phyloP scores from a whole-genome alignment of 2,329 filamentous ascomycete genomes.

The Trichoderma simmonsii region DNA sequence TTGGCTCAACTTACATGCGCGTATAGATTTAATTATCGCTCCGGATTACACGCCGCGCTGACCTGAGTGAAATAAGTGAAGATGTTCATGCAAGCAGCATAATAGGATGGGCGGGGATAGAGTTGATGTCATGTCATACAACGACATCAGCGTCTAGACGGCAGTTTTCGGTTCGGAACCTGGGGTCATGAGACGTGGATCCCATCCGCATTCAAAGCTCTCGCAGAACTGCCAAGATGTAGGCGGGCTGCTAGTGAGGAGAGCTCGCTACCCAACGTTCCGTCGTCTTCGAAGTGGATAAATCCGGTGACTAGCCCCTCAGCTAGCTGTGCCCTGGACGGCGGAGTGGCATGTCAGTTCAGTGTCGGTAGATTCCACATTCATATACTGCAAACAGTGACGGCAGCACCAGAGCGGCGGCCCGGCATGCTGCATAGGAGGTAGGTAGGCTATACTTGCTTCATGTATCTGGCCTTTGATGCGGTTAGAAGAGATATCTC shows the following conservation, averaged over 20 bases:
- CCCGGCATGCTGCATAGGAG: not conserved
- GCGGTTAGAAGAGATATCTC: not conserved
- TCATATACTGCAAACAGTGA: not conserved
- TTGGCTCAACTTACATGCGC: constrained; percentile 2
- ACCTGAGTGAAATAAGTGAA: not conserved
- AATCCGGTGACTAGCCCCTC: not conserved
- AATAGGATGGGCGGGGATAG: not conserved
- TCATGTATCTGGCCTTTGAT: not conserved
- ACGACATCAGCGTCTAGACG: not conserved
- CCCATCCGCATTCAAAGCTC: not conserved
- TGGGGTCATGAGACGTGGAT: constrained; percentile 12
- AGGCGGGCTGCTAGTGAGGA: not conserved
- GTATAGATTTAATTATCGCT: not conserved
- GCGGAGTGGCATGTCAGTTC: not conserved
- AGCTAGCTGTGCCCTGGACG: not conserved
- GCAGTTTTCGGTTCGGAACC: constrained; percentile 4
- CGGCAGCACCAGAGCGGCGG: not conserved
- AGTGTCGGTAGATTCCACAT: not conserved
- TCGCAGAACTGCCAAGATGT: constrained; percentile 2
- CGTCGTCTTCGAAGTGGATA: not conserved
- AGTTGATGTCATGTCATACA: constrained; percentile 17
- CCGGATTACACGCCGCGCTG: not conserved
- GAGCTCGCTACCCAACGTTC: not conserved
- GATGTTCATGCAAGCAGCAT: not conserved
- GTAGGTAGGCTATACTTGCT: not conserved